phyloP scores from a whole-genome alignment of 2,329 filamentous ascomycete genomes.

The Neofusicoccum sp. region DNA sequence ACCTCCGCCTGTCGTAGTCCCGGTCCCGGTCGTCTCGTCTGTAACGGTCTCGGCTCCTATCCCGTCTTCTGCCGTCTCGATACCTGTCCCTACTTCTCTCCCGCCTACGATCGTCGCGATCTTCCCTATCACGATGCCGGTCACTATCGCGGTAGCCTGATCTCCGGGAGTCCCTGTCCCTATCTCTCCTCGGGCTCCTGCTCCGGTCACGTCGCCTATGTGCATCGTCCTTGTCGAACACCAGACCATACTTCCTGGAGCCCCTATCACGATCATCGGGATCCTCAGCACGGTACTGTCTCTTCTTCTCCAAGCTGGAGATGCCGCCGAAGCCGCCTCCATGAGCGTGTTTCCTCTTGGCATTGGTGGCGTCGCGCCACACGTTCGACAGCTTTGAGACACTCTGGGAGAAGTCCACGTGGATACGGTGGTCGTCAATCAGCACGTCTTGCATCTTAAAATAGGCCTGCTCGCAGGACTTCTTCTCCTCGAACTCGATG shows the following conservation, averaged over 20 bases:
- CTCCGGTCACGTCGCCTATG: slow-evolving; percentile 29
- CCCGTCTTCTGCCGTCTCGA: slow-evolving; percentile 33
- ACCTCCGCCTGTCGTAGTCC: slow-evolving; percentile 34
- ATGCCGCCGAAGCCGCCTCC: slow-evolving; percentile 90
- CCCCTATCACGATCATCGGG: slow-evolving; percentile 35
- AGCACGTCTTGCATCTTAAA: slow-evolving; percentile 98
- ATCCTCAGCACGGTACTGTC: slow-evolving; percentile 76
- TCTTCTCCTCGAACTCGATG: slow-evolving; percentile 92
- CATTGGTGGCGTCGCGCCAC: slow-evolving; percentile 85
- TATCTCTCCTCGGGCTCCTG: slow-evolving; percentile 43
- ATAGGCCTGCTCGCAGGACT: slow-evolving; percentile 91
- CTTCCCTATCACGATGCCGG: slow-evolving; percentile 28
- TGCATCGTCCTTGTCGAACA: slow-evolving; percentile 76
- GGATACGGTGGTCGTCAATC: slow-evolving; percentile 95
- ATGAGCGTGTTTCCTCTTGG: slow-evolving; percentile 67
- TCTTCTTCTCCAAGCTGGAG: slow-evolving; percentile 81
- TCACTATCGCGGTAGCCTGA: slow-evolving; percentile 25
- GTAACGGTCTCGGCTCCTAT: slow-evolving; percentile 35
- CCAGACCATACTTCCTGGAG: slow-evolving; percentile 71
- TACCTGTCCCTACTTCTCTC: slow-evolving; percentile 45
- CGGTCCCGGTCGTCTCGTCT: slow-evolving; percentile 39
- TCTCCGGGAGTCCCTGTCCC: slow-evolving; percentile 3
- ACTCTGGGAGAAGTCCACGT: slow-evolving; percentile 98
- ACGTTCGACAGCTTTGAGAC: slow-evolving; percentile 83
- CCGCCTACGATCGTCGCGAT: slow-evolving; percentile 37